These are phyloP conservation scores for Breviolum minutum DNA, from an alignment of 73 alveolate species.

Conservation along the genomic window DNA sequence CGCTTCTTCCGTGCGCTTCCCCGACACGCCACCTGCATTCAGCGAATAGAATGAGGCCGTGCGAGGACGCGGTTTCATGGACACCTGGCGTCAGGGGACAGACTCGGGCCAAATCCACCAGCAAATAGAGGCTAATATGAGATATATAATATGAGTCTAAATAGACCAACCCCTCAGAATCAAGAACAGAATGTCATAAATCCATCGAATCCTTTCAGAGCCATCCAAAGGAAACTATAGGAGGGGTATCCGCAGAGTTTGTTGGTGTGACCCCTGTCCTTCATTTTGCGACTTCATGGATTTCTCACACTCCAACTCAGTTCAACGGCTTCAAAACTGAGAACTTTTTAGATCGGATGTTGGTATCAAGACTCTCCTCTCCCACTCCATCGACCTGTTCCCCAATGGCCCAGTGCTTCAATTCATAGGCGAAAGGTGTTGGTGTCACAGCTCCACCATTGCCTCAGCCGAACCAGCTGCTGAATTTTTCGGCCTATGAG, in stretches of 20 bases:
- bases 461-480: neutral
- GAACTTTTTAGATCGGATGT: no score
- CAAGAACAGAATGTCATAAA: no score
- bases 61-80: constrained; percentile 26
- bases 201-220: no score
- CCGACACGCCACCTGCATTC: neutral
- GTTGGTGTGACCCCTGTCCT: no score
- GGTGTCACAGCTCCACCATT: constrained; percentile 46
- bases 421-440: constrained; percentile 44
- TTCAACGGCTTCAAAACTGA: neutral
- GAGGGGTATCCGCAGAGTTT: no score
- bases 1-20: neutral
- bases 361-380: neutral
- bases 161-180: no score
- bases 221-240: no score
- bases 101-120: no score
- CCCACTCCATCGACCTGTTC: neutral
- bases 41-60: constrained; percentile 40
- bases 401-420: constrained; percentile 53
- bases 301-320: no score
- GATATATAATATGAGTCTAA: neutral
- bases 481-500: no score
- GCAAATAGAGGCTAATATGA: no score
- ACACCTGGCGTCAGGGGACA: neutral
- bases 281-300: no score